Percentiles rank a stretch among this genome's conserved stretches.
These are phyloP conservation scores for Xerocomellus intermedius DNA, from an alignment of 768 basidiomycete species.

Conservation along the genomic window DNA sequence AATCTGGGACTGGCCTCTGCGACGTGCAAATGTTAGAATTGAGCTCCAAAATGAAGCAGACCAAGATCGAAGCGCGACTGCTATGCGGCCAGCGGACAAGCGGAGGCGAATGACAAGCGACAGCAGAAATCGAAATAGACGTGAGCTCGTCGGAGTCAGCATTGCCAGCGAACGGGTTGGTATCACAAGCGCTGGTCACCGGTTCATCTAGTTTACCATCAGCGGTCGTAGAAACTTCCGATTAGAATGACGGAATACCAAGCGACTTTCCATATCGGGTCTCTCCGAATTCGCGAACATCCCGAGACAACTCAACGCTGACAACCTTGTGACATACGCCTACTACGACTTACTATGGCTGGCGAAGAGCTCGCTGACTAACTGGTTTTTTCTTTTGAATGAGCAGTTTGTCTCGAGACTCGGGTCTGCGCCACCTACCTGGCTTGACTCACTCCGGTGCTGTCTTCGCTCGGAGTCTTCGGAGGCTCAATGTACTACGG, in stretches of 20 bases:
- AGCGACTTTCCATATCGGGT: conserved; percentile 26
- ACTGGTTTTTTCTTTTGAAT: background rate
- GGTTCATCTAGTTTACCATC: no score
- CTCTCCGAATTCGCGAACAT: background rate
- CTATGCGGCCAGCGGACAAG: background rate
- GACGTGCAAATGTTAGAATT: background rate
- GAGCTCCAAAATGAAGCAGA: conserved; percentile 4
- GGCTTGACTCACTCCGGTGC: background rate
- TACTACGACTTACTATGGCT: no score
- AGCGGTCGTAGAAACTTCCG: no score
- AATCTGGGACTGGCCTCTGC: background rate
- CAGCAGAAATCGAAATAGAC: conserved; percentile 2
- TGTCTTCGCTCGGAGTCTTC: background rate
- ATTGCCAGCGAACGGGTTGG: background rate
- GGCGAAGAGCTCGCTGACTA: background rate
- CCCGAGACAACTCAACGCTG: no score
- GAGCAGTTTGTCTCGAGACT: background rate
- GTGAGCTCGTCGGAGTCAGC: background rate
- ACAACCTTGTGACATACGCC: background rate
- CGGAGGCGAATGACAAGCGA: conserved; percentile 1
- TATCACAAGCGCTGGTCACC: no score
- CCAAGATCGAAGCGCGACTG: background rate
- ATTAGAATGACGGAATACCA: conserved; percentile 14
- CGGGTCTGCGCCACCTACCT: background rate
- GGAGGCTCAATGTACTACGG: background rate